Evolutionary conservation across 805 yeast genomes (phyloP).

Genomic region (Ogataea dorogensis): DNA sequence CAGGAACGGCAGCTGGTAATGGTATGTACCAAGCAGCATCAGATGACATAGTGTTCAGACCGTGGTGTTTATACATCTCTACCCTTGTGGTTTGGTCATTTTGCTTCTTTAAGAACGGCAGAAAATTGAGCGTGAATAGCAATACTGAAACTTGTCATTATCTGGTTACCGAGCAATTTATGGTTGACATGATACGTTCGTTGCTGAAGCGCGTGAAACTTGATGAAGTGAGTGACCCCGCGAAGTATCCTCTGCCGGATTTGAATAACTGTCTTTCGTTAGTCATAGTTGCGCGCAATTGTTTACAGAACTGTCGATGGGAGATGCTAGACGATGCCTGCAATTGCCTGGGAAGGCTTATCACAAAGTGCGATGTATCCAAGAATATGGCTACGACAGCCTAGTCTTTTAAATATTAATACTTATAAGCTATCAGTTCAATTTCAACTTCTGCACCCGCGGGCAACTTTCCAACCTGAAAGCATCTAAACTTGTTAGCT

Average conservation of each 20-base stretch:
- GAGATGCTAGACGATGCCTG: constrained; percentile 27
- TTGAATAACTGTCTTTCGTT: constrained; percentile 14
- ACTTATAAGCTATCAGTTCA: too few relatives aligned
- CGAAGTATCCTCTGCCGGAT: too few relatives aligned
- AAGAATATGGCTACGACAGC: too few relatives aligned
- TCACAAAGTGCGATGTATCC: too few relatives aligned
- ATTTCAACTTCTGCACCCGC: too few relatives aligned
- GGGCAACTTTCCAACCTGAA: too few relatives aligned
- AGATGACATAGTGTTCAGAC: constrained; percentile 28
- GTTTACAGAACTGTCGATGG: constrained; percentile 25
- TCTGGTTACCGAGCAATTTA: constrained; percentile 16
- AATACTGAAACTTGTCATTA: background rate
- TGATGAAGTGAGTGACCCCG: too few relatives aligned
- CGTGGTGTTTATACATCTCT: constrained; percentile 28
- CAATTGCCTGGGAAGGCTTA: constrained; percentile 19
- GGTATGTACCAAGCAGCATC: constrained; percentile 11
- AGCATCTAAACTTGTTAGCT: too few relatives aligned
- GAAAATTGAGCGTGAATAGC: background rate
- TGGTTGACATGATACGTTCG: constrained; percentile 14
- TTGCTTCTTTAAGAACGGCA: constrained; percentile 13
- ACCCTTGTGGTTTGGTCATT: constrained; percentile 27
- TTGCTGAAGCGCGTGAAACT: constrained; percentile 10
- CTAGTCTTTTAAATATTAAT: too few relatives aligned
- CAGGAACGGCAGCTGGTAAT: constrained; percentile 4
- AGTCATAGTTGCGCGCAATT: constrained; percentile 17